A percentile compares a stretch with the other conserved stretches of the same genome.
These are phyloP conservation scores for Pestalotiopsis sp. DNA, from an alignment of 2,329 filamentous ascomycete species.

Conservation along the genomic window DNA sequence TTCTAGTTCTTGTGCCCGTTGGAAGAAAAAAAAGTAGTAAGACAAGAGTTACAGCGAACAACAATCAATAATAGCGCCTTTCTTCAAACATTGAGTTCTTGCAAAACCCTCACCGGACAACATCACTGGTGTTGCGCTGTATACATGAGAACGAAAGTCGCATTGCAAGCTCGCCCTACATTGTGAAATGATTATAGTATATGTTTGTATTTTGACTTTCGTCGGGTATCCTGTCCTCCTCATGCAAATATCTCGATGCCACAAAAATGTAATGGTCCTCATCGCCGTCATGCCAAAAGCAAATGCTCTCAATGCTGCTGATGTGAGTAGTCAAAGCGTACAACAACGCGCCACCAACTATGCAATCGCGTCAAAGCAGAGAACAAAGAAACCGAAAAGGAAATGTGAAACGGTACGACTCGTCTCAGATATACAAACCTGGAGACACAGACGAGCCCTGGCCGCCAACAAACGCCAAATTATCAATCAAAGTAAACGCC, in stretches of 20 bases:
- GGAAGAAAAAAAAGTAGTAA: no score
- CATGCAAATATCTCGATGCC: not conserved
- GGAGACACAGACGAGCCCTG: not conserved
- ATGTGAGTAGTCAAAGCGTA: not conserved
- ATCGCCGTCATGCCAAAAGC: not conserved
- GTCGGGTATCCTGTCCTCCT: slow-evolving; percentile 1
- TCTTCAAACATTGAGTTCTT: no score
- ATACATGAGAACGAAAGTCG: not conserved
- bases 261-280: not conserved
- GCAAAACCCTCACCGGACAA: no score
- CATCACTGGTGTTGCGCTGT: not conserved
- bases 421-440: not conserved
- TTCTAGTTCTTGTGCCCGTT: no score
- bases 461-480: not conserved
- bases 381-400: not conserved
- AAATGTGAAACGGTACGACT: not conserved
- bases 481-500: not conserved
- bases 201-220: not conserved
- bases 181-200: not conserved
- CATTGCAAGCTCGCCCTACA: not conserved
- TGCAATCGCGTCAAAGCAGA: not conserved
- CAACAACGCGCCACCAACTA: not conserved
- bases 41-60: no score
- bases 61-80: no score
- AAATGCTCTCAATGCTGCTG: not conserved